Base-by-base conservation (phyloP, 2,329 filamentous ascomycete genomes). In the Torrubiella hemipterigena region DNA sequence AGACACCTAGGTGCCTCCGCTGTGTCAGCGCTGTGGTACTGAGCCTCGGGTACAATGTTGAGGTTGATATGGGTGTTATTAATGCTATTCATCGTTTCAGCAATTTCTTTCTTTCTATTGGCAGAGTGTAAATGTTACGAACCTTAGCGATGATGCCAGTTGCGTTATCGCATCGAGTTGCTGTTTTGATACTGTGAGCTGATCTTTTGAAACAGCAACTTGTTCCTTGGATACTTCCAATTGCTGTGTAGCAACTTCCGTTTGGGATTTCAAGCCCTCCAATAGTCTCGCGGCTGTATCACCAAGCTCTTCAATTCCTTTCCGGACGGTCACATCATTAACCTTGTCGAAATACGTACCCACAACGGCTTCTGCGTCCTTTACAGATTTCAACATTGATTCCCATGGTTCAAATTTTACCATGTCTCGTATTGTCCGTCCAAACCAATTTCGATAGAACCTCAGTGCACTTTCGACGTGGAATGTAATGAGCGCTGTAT, bases 321-420 rank as follows among this genome's bases (percentile, higher is more conserved):
- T 22, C 20, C 8, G 8, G 8, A 22, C 8, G n/a, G 20, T n/a
- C 8, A 22, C n/a, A 22, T 22, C 20, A n/a, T 22, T 22, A n/a
- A 22, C n/a, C 8, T 22, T n/a, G n/a, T 8, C 8, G n/a, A 22
- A 22, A n/a, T 17, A 42, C 22, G 16, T 33, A n/a, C 8, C n/a
- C 8, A 22, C 20, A 22, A n/a, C n/a, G n/a, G 20, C 20, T 22
- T 22, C 20, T 8, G 20, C 20, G 8, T 22, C 20, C n/a, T 22
- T 22, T 8, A 22, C 20, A 8, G 8, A 8, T 8, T 22, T n/a
- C 8, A n/a, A 8, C 20, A 22, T 22, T 8, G 8, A 8, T 22
- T 22, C n/a, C 20, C 20, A 22, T 8, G 8, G 8, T 8, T 22
- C 20, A 8, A 8, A 22, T n/a, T 22, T 22, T 22, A 22, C 20